Evolutionary conservation across 306 rosid genomes (phyloP).

Genomic region (Calophaca sinica): DNA sequence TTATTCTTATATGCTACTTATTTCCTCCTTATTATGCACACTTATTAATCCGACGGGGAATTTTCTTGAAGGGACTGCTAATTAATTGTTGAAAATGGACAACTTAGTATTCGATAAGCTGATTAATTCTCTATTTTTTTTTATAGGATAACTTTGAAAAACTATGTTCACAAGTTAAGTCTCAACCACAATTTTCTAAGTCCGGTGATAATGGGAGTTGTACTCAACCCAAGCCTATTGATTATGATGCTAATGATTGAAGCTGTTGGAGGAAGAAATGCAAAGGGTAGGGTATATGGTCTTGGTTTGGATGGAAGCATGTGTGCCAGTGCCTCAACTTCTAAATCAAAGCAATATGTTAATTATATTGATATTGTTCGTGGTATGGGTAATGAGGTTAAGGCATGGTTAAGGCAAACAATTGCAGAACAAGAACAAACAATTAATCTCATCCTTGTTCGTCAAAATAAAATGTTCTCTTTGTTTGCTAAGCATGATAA

Average conservation of each 20-base stretch:
- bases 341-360: neutral
- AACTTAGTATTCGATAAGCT: too few species aligned
- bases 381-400: neutral
- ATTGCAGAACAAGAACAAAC: neutral
- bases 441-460: neutral
- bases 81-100: too few species aligned
- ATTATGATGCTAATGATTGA: conserved; percentile 1
- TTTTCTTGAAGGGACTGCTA: too few species aligned
- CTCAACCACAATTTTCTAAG: neutral
- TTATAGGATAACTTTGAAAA: neutral
- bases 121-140: too few species aligned
- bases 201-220: neutral
- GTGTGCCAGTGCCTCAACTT: neutral
- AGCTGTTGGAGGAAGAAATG: neutral
- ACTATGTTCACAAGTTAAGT: neutral
- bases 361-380: neutral
- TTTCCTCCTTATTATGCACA: too few species aligned
- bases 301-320: neutral
- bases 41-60: too few species aligned
- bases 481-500: neutral
- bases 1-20: too few species aligned
- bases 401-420: neutral
- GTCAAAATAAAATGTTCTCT: neutral
- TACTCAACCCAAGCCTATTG: neutral
- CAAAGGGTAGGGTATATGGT: neutral